Conservation (phyloP, 345 rosid genomes). For the Citrus inodora region DNA sequence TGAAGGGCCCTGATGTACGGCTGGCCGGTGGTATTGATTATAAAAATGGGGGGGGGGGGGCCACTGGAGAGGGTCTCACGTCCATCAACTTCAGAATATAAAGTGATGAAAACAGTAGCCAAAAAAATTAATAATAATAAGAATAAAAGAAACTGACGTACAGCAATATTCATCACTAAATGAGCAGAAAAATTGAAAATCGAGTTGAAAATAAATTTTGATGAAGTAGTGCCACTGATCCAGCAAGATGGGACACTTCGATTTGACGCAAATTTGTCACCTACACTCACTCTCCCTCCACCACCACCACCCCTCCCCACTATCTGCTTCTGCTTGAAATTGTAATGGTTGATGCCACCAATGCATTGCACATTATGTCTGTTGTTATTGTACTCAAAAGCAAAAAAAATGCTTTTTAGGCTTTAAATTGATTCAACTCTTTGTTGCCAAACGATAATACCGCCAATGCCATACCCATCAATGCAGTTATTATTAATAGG, state of each 20-base stretch:
- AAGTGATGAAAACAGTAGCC: neutral
- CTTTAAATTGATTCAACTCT: neutral
- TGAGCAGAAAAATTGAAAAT: too few relatives aligned
- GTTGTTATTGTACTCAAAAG: neutral
- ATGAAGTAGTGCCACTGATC: neutral
- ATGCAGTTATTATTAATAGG: neutral
- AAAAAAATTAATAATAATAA: too few relatives aligned
- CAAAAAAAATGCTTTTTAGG: neutral
- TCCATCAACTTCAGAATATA: neutral
- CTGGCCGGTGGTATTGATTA: conserved; percentile 7
- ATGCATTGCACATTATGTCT: neutral
- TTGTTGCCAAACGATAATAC: neutral
- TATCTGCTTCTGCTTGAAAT: neutral
- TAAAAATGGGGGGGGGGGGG: conserved; percentile 10
- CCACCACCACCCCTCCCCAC: neutral
- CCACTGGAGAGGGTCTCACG: neutral
- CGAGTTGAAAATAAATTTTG: neutral
- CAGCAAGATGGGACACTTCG: conserved; percentile 10
- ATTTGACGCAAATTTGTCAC: conserved; percentile 19
- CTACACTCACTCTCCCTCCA: neutral
- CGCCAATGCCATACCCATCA: neutral
- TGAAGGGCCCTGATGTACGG: conserved; percentile 14
- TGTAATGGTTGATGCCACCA: neutral
- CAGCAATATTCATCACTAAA: neutral
- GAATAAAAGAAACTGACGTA: neutral